These are phyloP conservation scores for Paragyromitra xinjiangensis DNA, from an alignment of 495 filamentous ascomycete species.

Conservation along the genomic window DNA sequence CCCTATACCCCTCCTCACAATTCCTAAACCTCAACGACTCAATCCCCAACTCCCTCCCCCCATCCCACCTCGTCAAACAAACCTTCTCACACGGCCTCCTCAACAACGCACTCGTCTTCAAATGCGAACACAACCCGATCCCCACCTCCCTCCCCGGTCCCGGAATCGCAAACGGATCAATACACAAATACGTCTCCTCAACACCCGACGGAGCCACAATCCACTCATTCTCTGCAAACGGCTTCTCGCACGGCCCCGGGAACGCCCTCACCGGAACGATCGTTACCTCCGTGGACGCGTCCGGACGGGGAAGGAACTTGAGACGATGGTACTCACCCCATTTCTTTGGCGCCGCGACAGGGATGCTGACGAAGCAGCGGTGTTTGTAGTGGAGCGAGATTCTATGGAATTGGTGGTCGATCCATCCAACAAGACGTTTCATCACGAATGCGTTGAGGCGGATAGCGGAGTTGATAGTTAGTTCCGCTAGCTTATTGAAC, in stretches of 20 bases:
- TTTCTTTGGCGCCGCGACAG: neutral
- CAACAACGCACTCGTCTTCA: neutral
- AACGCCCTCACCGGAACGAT: neutral
- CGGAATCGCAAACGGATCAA: neutral
- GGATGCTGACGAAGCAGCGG: neutral
- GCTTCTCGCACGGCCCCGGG: neutral
- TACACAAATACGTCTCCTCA: neutral
- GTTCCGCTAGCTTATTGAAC: neutral
- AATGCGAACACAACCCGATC: neutral
- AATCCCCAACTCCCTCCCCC: neutral
- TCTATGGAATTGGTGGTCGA: neutral
- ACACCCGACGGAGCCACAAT: neutral
- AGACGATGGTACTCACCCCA: neutral
- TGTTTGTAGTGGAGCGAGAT: neutral
- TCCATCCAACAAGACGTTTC: neutral
- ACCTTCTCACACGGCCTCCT: neutral
- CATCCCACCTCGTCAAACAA: neutral
- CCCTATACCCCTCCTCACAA: too few relatives aligned
- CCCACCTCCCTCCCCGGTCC: neutral
- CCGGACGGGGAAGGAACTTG: neutral
- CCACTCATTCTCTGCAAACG: neutral
- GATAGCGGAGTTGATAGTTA: constrained; percentile 3
- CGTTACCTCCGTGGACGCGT: neutral
- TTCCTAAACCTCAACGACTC: too few relatives aligned
- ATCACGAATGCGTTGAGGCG: neutral